A percentile compares a stretch with the other conserved stretches of the same genome.
Conservation (phyloP, 768 basidiomycete species). For the Mycena leptocephala region DNA sequence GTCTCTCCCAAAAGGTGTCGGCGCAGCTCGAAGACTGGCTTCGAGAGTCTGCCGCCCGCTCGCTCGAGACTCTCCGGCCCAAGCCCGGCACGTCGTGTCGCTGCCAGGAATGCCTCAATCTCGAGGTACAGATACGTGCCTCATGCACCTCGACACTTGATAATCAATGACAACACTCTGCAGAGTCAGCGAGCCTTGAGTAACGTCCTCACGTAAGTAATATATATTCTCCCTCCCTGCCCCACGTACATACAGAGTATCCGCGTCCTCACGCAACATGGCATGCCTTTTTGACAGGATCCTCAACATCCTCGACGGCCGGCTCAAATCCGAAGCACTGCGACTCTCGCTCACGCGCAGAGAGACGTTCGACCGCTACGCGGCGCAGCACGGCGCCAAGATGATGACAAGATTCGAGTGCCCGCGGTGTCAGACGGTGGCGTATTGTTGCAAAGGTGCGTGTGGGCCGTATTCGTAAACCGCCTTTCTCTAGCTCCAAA, state of each 20-base stretch:
- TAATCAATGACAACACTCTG: too few species aligned
- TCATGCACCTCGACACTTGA: too few species aligned
- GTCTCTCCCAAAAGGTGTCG: not conserved
- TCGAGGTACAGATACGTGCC: not conserved
- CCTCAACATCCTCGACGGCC: not conserved
- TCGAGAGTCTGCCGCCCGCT: not conserved
- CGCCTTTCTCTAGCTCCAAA: too few species aligned
- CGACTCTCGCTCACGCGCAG: slow-evolving; percentile 8
- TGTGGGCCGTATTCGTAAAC: not conserved
- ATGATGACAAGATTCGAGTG: not conserved
- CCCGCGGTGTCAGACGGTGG: slow-evolving; percentile 14
- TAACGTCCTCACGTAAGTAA: not conserved
- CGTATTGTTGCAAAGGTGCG: slow-evolving; percentile 19
- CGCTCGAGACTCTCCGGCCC: not conserved
- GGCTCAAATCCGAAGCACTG: not conserved
- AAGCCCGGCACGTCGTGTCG: not conserved
- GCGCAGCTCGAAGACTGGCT: not conserved
- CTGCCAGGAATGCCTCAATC: not conserved
- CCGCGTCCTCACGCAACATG: not conserved
- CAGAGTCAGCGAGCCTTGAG: not conserved
- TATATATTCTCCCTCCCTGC: not conserved
- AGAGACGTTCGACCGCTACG: slow-evolving; percentile 8
- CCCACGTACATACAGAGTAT: not conserved
- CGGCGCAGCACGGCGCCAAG: not conserved
- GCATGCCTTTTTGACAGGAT: not conserved